A percentile compares a stretch with the other conserved stretches of the same genome.
phyloP scores from a whole-genome alignment of 202 grass and related monocot species.

The Carex arenaria region DNA sequence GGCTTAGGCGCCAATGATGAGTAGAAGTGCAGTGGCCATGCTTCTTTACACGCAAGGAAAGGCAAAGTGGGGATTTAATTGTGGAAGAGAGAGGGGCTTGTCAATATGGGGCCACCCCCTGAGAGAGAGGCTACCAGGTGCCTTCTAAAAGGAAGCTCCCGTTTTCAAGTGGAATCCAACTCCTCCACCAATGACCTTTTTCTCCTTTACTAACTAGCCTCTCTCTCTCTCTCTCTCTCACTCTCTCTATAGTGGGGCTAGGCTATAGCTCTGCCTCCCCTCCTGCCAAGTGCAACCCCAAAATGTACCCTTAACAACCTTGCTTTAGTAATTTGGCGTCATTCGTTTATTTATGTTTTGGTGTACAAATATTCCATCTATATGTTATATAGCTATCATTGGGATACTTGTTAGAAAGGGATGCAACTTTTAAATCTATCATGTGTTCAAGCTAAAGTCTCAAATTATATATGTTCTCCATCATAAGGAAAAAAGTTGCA shows the following conservation, averaged over 20 bases:
- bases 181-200: not conserved
- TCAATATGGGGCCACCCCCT: not conserved
- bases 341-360: not conserved
- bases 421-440: slow-evolving; percentile 10
- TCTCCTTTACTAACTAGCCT: not conserved
- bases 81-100: not conserved
- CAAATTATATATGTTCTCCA: not conserved
- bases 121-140: not conserved
- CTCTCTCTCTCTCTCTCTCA: not conserved
- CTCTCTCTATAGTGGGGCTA: not conserved
- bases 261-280: too few species aligned
- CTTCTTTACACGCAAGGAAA: slow-evolving; percentile 21
- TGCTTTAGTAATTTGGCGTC: not conserved
- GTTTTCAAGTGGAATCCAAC: slow-evolving; percentile 22
- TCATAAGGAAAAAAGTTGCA: not conserved
- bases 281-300: not conserved
- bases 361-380: not conserved
- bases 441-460: not conserved
- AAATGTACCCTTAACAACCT: not conserved
- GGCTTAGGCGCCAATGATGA: slow-evolving; percentile 14
- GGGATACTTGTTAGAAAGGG: not conserved
- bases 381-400: not conserved
- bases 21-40: slow-evolving; percentile 8
- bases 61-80: not conserved
- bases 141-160: not conserved